Conservation (phyloP, 192 early-diverging fungal species). For the Entrophospora sp. region DNA sequence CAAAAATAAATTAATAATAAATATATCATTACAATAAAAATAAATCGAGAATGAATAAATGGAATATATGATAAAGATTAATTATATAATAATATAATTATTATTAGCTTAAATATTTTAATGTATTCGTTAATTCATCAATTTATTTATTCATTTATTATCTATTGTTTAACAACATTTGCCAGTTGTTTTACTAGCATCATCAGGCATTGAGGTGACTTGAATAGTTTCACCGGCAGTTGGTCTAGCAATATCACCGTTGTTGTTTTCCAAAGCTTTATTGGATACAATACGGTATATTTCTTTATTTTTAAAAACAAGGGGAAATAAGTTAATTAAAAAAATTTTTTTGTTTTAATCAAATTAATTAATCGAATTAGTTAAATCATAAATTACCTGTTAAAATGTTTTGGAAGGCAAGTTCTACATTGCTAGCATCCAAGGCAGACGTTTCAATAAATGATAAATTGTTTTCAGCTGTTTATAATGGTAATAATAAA, state of each 20-base stretch:
- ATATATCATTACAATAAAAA: no score
- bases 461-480: conserved; percentile 85
- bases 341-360: no score
- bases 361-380: no score
- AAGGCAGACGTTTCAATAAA: conserved; percentile 99
- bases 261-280: conserved; percentile 79
- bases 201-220: conserved; percentile 51
- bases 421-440: conserved; percentile 94
- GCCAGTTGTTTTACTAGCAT: conserved; percentile 47
- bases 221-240: conserved; percentile 63
- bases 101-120: no score
- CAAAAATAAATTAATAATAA: no score
- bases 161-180: conserved; percentile 58
- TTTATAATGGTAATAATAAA: background rate
- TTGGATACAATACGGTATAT: conserved; percentile 95
- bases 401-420: conserved; percentile 90
- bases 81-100: no score
- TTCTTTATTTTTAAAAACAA: conserved; percentile 42
- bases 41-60: no score
- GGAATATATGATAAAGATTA: no score
- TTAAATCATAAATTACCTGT: conserved; percentile 53
- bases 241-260: conserved; percentile 58
- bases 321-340: no score
- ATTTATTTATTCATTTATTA: background rate
- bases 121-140: no score